Base-by-base conservation (phyloP, 2,329 filamentous ascomycete species). In the Ophiostoma ulmi region DNA sequence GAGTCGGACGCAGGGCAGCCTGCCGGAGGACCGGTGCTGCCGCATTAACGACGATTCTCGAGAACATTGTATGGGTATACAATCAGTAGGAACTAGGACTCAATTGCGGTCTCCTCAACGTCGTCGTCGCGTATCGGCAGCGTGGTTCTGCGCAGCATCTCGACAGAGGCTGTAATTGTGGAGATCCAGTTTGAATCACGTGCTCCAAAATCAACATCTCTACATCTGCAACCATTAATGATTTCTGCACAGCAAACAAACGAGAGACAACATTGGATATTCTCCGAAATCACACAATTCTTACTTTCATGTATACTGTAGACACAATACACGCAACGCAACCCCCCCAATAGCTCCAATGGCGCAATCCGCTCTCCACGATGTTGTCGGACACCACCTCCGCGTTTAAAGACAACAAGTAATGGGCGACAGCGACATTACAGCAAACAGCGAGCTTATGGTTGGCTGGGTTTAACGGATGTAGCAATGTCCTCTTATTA, bases 11-110 rank as follows among this genome's bases (percentile, higher is more conserved):
- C 31, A 52, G 68, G 13, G n/a, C 66, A 31, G 64, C 66, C 61
- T 63, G 67, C 36, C 71, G 71, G 17, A 72, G 52, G n/a, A 39
- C 68, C 22, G 69, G 71, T 14, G 38, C 70, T 6, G 70, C 48
- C 20, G 22, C 22, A 26, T 20, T 13, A 1, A 67, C 10, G 22
- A 41, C n/a, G 39, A 38, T 13, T 67, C 65, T 11, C 11, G 65
- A 41, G 65, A 67, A 6, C 65, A 67, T 67, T 26, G 39, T 44
- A 20, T 13, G n/a, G 11, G 61, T 64, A 11, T 64, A 48, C 17
- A 39, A 11, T 13, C 38, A n/a, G 44, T 8, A 20, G 17, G 3
- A 48, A 20, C 7, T n/a, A 7, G 17, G 3, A 48, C 7, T 6
- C 0, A 20, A 48, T 48, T 8, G 44, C 17, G 8, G 44, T 8